A percentile compares a stretch with the other conserved stretches of the same genome.
These are phyloP conservation scores for Zygosaccharomyces gambellarensis DNA, from an alignment of 805 yeast species.

Conservation along the genomic window DNA sequence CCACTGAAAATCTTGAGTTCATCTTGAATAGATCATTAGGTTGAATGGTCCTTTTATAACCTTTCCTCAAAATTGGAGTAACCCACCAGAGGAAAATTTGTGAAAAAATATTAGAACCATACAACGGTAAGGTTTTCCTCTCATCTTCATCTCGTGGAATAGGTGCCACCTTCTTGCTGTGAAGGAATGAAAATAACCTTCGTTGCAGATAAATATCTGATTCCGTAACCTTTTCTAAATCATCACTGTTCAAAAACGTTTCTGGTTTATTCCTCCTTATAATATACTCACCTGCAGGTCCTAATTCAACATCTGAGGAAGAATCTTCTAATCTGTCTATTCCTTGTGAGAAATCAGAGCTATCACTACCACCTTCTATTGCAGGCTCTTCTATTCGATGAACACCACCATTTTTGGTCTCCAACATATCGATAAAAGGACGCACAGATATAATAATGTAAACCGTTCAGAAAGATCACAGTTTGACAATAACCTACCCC, in stretches of 20 bases:
- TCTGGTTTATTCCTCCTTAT: slow-evolving; percentile 30
- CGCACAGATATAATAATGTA: too few species aligned
- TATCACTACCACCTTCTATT: background rate
- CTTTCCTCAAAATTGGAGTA: slow-evolving; percentile 54
- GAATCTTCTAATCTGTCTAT: background rate
- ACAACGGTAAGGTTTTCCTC: slow-evolving; percentile 47
- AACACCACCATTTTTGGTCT: background rate
- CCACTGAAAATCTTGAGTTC: slow-evolving; percentile 41
- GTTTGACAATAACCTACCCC: too few species aligned
- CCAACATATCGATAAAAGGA: background rate
- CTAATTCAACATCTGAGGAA: background rate
- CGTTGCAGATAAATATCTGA: slow-evolving; percentile 39
- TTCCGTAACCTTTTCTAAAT: slow-evolving; percentile 34
- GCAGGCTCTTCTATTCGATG: background rate
- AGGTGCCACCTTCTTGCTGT: slow-evolving; percentile 47
- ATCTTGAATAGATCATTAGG: slow-evolving; percentile 55
- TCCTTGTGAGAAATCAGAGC: background rate
- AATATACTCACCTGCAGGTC: slow-evolving; percentile 25
- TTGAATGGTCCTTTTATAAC: slow-evolving; percentile 67
- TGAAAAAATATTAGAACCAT: slow-evolving; percentile 38
- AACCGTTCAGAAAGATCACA: too few species aligned
- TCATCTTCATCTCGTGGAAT: slow-evolving; percentile 47
- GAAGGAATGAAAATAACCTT: slow-evolving; percentile 47
- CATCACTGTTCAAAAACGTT: slow-evolving; percentile 32
- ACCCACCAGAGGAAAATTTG: slow-evolving; percentile 64